Evolutionary conservation across 345 rosid species (phyloP).

Genomic region (Salix purpurea): DNA sequence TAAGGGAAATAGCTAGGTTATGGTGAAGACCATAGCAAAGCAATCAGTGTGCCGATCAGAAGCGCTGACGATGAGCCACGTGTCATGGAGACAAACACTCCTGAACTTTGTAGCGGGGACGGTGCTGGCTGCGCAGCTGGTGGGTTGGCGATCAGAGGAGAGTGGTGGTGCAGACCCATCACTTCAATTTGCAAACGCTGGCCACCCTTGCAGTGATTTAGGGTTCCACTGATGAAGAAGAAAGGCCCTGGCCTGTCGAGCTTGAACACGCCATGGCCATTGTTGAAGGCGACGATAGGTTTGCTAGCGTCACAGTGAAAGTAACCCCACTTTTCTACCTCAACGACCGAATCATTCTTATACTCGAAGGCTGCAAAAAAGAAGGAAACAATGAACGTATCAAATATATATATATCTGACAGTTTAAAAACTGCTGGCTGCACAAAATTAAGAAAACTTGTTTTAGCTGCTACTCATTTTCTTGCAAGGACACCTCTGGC

Average conservation of each 20-base stretch:
- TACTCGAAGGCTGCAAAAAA: slow-evolving; percentile 50
- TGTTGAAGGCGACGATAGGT: slow-evolving; percentile 42
- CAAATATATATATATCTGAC: background rate
- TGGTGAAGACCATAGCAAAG: slow-evolving; percentile 11
- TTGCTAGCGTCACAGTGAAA: slow-evolving; percentile 61
- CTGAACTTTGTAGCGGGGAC: slow-evolving; percentile 37
- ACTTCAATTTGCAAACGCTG: slow-evolving; percentile 68
- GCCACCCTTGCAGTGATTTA: slow-evolving; percentile 61
- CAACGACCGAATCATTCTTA: slow-evolving; percentile 63
- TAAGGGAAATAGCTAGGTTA: background rate
- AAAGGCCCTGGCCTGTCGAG: slow-evolving; percentile 72
- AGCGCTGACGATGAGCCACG: slow-evolving; percentile 9
- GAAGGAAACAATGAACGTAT: background rate
- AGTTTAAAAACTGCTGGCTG: background rate
- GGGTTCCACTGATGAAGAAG: slow-evolving; percentile 66
- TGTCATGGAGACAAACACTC: slow-evolving; percentile 8
- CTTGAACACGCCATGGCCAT: slow-evolving; percentile 49
- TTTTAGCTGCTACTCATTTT: background rate
- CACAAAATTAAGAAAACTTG: background rate
- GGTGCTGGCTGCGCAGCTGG: slow-evolving; percentile 29
- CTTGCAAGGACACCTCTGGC: background rate
- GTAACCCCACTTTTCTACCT: slow-evolving; percentile 73
- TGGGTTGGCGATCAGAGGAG: slow-evolving; percentile 31
- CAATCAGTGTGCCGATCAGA: slow-evolving; percentile 6
- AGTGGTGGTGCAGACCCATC: slow-evolving; percentile 43